Evolutionary conservation across 108 stramenopile species (phyloP), one percentile per base, ranked within the genome.

Genomic region (Pseudonitzschia delicatissima): DNA sequence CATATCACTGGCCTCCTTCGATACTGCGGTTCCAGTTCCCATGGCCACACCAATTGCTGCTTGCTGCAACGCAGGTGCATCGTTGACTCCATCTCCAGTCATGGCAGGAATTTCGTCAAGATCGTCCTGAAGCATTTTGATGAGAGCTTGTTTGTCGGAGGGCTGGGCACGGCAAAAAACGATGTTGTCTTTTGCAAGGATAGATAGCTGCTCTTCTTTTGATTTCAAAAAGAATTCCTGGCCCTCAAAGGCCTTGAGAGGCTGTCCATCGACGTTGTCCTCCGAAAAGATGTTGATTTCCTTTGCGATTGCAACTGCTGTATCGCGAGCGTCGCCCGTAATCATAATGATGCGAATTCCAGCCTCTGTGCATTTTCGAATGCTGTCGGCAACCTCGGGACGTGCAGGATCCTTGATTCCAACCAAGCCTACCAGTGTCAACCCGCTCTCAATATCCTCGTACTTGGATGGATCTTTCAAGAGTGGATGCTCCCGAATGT

Each of bases 271-370:
- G 8, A 49, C 5, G 6, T 9, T 11, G n/a, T 69, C 49, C 17
- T 69, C 57, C 4, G 82, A 74, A 70, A 93, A 78, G 45, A 90
- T 88, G 62, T 86, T 86, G 13, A 90, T 87, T 62, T 90, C 91
- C 72, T 71, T 67, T 80, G 76, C 76, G 50, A 77, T 69, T n/a
- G 76, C 97, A 26, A 96, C 73, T 6, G 99, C 99, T 31, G 99
- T 99, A 45, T 96, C 98, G 36, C 79, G 81, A 44, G 94, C 89
- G 83, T 99, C 98, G 5, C 99, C 99, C 6, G 99, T 99, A 57
- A 99, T 98, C 91, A 98, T 97, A 47, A 98, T 93, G 17, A 99
- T 96, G 23, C 99, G 92, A 28, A 99, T 92, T 23, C 99, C 99
- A 8, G 97, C 98, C 34, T 76, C 61, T 31, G 81, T 73, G 68